Evolutionary conservation across 495 filamentous ascomycete genomes (phyloP).

Genomic region (Hyaloscypha bicolor): DNA sequence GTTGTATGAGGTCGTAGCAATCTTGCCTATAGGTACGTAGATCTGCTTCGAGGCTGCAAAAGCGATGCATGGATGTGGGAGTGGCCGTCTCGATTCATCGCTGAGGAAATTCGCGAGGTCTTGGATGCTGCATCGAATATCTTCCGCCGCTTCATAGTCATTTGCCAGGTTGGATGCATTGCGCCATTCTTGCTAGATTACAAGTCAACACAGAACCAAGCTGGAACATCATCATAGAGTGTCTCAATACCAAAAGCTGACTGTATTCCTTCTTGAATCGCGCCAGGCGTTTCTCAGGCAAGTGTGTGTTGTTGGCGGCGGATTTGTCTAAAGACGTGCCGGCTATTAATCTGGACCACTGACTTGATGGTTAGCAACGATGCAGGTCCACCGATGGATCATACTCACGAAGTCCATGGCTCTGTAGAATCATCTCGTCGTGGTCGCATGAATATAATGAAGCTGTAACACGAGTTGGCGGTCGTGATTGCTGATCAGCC

Average conservation of each 20-base stretch:
- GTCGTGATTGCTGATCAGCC: constrained; percentile 4
- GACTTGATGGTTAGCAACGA: constrained; percentile 4
- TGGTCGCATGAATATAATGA: constrained; percentile 23
- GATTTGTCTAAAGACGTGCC: constrained; percentile 65
- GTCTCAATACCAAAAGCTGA: constrained; percentile 68
- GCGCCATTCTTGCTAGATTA: constrained; percentile 76
- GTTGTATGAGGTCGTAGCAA: constrained; percentile 76
- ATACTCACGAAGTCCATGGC: constrained; percentile 35
- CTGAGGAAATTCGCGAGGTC: constrained; percentile 76
- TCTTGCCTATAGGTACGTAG: constrained; percentile 82
- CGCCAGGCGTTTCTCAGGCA: constrained; percentile 80
- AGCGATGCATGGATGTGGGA: constrained; percentile 84
- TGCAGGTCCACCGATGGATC: background rate
- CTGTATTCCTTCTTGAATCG: constrained; percentile 89
- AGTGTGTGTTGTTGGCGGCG: constrained; percentile 56
- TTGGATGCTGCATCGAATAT: constrained; percentile 54
- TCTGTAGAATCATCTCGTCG: constrained; percentile 24
- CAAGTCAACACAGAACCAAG: constrained; percentile 14
- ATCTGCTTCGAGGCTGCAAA: constrained; percentile 84
- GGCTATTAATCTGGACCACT: constrained; percentile 92
- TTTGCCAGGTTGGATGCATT: constrained; percentile 56
- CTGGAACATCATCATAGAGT: background rate
- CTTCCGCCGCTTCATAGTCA: constrained; percentile 56
- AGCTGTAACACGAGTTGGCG: constrained; percentile 13
- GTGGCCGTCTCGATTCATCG: constrained; percentile 84